Evolutionary conservation across 768 basidiomycete species (phyloP).

Genomic region (Lentinula detonsa): DNA sequence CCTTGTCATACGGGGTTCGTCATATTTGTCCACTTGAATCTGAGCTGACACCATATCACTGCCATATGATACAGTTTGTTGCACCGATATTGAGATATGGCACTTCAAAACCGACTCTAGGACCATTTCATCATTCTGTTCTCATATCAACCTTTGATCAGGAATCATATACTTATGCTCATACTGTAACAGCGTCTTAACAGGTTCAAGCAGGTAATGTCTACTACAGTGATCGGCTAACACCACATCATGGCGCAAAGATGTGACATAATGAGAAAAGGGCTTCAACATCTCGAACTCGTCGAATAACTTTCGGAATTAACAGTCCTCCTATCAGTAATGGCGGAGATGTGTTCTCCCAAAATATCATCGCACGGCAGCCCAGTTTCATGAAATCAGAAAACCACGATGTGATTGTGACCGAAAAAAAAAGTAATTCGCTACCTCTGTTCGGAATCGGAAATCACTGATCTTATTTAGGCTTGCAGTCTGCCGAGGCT

Average conservation of each 20-base stretch:
- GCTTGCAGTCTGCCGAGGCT: background rate
- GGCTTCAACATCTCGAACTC: background rate
- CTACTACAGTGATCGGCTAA: background rate
- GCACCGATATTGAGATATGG: background rate
- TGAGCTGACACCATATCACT: background rate
- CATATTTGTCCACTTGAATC: background rate
- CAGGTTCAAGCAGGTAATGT: background rate
- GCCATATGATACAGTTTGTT: background rate
- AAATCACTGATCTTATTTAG: background rate
- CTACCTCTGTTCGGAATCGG: background rate
- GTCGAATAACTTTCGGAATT: background rate
- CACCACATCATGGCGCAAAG: background rate
- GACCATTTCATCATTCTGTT: background rate
- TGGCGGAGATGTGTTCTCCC: background rate
- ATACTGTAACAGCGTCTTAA: background rate
- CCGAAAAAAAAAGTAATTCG: background rate
- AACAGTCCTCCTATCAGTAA: background rate
- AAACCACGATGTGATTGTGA: background rate
- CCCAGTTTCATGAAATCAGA: background rate
- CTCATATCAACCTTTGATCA: background rate
- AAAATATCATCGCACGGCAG: background rate
- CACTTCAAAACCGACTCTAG: background rate
- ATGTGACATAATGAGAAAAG: background rate
- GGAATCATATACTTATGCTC: background rate
- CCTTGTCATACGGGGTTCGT: background rate